Evolutionary conservation across 331 rosid genomes (phyloP).

Genomic region (Quercus tomentella): DNA sequence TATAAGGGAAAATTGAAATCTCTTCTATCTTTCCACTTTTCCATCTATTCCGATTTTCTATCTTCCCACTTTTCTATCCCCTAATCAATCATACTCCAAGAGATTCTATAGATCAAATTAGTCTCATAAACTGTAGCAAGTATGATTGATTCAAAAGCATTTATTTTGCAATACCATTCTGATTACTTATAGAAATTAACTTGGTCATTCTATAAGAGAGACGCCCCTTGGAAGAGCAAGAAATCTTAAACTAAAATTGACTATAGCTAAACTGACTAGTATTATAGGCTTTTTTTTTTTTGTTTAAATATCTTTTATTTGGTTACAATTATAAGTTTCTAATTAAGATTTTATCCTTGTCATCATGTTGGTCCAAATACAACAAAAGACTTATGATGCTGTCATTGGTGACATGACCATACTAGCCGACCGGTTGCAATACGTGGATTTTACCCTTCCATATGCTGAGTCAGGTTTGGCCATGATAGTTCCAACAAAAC

Average conservation of each 20-base stretch:
- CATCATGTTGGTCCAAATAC: constrained; percentile 10
- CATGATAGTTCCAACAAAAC: constrained; percentile 43
- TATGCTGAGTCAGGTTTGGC: constrained; percentile 60
- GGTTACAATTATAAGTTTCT: background rate
- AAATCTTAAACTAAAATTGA: too few relatives aligned
- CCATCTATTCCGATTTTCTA: accelerated
- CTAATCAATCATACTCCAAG: too few relatives aligned
- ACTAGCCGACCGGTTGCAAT: constrained; percentile 36
- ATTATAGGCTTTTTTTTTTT: too few relatives aligned
- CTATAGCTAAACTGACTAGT: too few relatives aligned
- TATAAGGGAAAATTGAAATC: too few relatives aligned
- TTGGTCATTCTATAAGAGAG: too few relatives aligned
- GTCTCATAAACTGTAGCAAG: too few relatives aligned
- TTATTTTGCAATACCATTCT: too few relatives aligned
- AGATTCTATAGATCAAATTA: too few relatives aligned
- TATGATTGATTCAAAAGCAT: too few relatives aligned
- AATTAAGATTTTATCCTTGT: background rate
- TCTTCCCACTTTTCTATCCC: too few relatives aligned
- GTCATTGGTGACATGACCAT: constrained; percentile 64
- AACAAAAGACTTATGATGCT: constrained; percentile 53
- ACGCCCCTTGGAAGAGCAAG: background rate
- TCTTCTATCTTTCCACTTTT: accelerated
- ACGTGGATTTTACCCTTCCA: constrained; percentile 64
- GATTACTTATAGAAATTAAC: too few relatives aligned
- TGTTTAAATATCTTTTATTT: background rate